Evolutionary conservation across 768 basidiomycete species (phyloP).

Genomic region (Lepiota venenata): DNA sequence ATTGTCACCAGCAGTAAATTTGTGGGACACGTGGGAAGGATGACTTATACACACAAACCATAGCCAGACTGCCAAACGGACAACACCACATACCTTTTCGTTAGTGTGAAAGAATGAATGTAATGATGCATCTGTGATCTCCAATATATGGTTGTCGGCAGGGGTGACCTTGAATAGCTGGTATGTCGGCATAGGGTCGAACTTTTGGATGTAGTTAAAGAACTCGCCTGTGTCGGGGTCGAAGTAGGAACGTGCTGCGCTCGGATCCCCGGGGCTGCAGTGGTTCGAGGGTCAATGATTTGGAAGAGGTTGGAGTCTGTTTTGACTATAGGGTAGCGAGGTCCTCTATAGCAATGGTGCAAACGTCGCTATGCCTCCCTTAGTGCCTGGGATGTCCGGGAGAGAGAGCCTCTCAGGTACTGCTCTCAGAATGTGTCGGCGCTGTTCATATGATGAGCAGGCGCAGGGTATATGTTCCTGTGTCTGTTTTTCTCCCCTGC

Average conservation of each 20-base stretch:
- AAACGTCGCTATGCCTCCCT: no score
- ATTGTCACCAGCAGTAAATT: neutral
- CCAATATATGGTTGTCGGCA: neutral
- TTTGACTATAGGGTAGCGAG: constrained; percentile 1
- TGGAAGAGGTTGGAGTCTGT: constrained; percentile 3
- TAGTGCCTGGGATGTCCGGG: no score
- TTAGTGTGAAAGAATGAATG: constrained; percentile 5
- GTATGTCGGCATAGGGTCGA: neutral
- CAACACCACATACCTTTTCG: constrained; percentile 5
- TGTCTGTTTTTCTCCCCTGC: no score
- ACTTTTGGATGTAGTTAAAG: constrained; percentile 10
- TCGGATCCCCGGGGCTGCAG: constrained; percentile 4
- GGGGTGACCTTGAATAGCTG: neutral
- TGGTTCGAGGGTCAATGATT: neutral
- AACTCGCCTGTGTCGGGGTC: neutral
- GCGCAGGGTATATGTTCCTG: no score
- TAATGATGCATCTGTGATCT: constrained; percentile 7
- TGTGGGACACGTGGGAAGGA: neutral
- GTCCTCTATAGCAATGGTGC: no score
- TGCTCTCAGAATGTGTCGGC: no score
- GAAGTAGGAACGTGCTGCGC: constrained; percentile 5
- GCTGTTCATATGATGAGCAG: no score
- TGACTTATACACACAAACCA: neutral
- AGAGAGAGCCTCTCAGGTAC: no score
- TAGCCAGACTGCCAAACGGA: constrained; percentile 8